These are phyloP conservation scores for Talaromyces sp. DNA, from an alignment of 2,329 filamentous ascomycete genomes.

Conservation along the genomic window DNA sequence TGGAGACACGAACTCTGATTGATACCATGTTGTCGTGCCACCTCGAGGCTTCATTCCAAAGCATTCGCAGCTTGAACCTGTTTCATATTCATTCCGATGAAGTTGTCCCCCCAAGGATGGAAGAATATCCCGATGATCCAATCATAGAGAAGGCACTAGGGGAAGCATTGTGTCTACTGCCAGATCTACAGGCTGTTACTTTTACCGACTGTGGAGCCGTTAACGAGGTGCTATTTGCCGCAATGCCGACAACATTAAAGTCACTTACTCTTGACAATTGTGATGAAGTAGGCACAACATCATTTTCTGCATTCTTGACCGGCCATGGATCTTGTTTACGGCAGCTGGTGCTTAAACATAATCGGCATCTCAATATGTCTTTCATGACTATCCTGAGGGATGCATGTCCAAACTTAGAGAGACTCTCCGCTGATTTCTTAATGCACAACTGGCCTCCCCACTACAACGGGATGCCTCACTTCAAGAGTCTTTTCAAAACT, in stretches of 20 bases:
- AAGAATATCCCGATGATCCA: slow-evolving; percentile 41
- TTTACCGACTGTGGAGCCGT: slow-evolving; percentile 72
- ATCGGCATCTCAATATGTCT: slow-evolving; percentile 68
- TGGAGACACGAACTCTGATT: slow-evolving; percentile 32
- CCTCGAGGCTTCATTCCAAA: slow-evolving; percentile 49
- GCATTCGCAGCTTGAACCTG: slow-evolving; percentile 32
- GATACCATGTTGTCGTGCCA: slow-evolving; percentile 53
- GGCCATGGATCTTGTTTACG: slow-evolving; percentile 64
- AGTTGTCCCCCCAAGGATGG: slow-evolving; percentile 4
- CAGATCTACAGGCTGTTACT: slow-evolving; percentile 60
- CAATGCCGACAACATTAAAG: slow-evolving; percentile 61
- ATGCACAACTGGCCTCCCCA: slow-evolving; percentile 67
- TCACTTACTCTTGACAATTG: slow-evolving; percentile 75
- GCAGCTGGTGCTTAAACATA: slow-evolving; percentile 68
- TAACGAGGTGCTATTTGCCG: slow-evolving; percentile 61
- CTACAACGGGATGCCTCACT: slow-evolving; percentile 69
- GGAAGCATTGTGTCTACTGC: slow-evolving; percentile 54
- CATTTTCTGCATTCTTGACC: slow-evolving; percentile 60
- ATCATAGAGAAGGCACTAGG: slow-evolving; percentile 31
- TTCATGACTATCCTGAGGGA: slow-evolving; percentile 64
- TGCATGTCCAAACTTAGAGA: slow-evolving; percentile 65
- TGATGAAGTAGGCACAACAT: slow-evolving; percentile 63
- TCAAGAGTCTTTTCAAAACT: slow-evolving; percentile 57
- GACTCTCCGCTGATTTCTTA: slow-evolving; percentile 69
- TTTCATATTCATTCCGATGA: slow-evolving; percentile 30